Base-by-base conservation (phyloP, 495 filamentous ascomycete genomes). In the Pseudoneurospora amorphoporcata region DNA sequence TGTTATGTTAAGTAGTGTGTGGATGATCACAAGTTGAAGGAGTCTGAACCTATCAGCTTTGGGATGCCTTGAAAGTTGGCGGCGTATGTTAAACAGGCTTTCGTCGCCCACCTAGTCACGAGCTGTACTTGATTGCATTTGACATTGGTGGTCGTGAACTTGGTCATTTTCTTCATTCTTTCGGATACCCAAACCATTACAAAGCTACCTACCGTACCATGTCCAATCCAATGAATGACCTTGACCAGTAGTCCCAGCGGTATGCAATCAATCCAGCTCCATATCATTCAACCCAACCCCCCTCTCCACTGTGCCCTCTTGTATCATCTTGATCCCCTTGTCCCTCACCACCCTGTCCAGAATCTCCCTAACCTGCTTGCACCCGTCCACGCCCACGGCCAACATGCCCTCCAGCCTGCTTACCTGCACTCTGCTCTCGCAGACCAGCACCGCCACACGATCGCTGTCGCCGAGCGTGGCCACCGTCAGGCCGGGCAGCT, bases 361-460 rank as follows among this genome's bases (percentile, higher is more conserved):
- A 40, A 97, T 88, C 77, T 91, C 88, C 73, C 91, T 87, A 37
- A 99, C 87, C 81, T 94, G 91, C 80, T 88, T 91, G 81, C 96
- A 98, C 47, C 94, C 95, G 81, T 97, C 95, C 53, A 97, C 90
- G 0, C 91, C 96, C 12, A 95, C 93, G 0, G 91, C 93, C 75
- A 98, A 80, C 93, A 99, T 96, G 1, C 91, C 91, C 83, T 99
- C 95, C 41, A 98, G 77, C 75, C 92, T 87, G 43, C 87, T 88
- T 68, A 90, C 86, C 77, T 94, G 90, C 29, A 95, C 90, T 61
- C 88, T 89, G 72, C 89, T 94, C 86, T 99, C 95, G 87, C 97
- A 91, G 61, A 92, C 88, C 72, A 95, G 79, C 72, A 94, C 89
- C 8, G 86, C 86, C 32, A 99, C 91, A 76, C 89, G 91, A 79